Evolutionary conservation across 768 basidiomycete species (phyloP).

Genomic region (Leccinellum luteum): DNA sequence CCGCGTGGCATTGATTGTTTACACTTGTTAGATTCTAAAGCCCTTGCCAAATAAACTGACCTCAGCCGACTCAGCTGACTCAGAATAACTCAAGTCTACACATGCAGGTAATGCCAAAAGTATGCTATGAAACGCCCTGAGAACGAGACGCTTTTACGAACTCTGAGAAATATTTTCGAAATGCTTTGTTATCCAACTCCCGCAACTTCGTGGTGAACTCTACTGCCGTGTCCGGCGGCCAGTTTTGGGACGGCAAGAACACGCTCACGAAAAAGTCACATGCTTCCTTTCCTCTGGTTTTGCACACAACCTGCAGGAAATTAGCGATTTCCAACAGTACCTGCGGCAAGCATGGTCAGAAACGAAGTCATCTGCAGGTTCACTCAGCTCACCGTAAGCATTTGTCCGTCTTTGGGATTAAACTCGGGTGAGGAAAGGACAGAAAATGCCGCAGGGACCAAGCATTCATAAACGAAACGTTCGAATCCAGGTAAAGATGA

Average conservation of each 20-base stretch:
- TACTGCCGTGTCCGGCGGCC: constrained; percentile 73
- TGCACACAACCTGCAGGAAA: constrained; percentile 75
- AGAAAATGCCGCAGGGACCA: constrained; percentile 80
- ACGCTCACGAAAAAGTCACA: constrained; percentile 73
- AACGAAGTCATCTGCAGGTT: neutral
- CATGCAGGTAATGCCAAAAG: constrained; percentile 6
- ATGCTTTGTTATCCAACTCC: constrained; percentile 69
- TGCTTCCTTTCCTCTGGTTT: constrained; percentile 78
- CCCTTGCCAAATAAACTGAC: constrained; percentile 31
- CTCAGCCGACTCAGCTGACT: neutral
- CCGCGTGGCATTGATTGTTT: constrained; percentile 31
- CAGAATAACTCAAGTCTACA: neutral
- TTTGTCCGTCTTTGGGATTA: constrained; percentile 87
- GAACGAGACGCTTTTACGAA: constrained; percentile 73
- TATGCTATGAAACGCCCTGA: constrained; percentile 46
- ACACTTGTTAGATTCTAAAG: constrained; percentile 32
- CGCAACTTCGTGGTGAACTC: constrained; percentile 78
- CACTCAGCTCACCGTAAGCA: constrained; percentile 61
- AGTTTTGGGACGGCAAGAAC: constrained; percentile 86
- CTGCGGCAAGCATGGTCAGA: constrained; percentile 37
- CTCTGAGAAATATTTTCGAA: constrained; percentile 86
- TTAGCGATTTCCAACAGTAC: constrained; percentile 87
- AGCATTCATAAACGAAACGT: constrained; percentile 82
- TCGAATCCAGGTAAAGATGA: constrained; percentile 82
- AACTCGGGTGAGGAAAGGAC: constrained; percentile 77